Evolutionary conservation across 257 asterid species (phyloP), one percentile per base, ranked within the genome.

Genomic region (Eustoma russellianum): DNA sequence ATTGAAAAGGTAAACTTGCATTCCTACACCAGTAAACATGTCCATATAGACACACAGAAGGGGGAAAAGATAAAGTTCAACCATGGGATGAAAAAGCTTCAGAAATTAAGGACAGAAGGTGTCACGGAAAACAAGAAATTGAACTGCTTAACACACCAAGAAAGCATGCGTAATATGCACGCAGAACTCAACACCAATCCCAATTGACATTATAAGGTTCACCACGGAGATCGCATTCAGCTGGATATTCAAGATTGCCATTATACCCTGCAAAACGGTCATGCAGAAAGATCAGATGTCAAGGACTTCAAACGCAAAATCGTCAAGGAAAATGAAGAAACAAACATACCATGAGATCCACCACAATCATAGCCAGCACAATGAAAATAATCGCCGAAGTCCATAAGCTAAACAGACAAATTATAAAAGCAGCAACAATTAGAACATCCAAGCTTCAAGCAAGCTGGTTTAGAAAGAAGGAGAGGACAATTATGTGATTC

Each of bases 101-200:
- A 0, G 2, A 5, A 5, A 35, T 24, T 33, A 50, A 16, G 50
- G 41, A 51, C 51, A 48, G 13, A 60, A 33, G 16, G 18, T 55
- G 30, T 45, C 52, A 1, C n/a, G n/a, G n/a, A n/a, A n/a, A n/a
- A n/a, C n/a, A n/a, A n/a, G n/a, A n/a, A 17, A 55, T 28, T 35
- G 30, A 67, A 50, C 52, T n/a, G 50, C 61, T 61, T 40, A 44
- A 65, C 96, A 68, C 28, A 91, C 98, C 98, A 91, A 66, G 90
- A 91, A 91, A 59, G 97, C 97, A 69, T 91, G 98, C 1, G 96
- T 87, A 58, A 91, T 82, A 63, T 91, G 98, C 75, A 91, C 98
- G 33, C 95, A 84, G 73, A 91, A 91, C 74, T 91, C 98, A 13
- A 91, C 97, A 13, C 86, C 96, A 66, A 91, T 91, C 45, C 98